These are phyloP conservation scores for Pseudodiploospora longispora DNA, from an alignment of 2,329 filamentous ascomycete genomes.

Conservation along the genomic window DNA sequence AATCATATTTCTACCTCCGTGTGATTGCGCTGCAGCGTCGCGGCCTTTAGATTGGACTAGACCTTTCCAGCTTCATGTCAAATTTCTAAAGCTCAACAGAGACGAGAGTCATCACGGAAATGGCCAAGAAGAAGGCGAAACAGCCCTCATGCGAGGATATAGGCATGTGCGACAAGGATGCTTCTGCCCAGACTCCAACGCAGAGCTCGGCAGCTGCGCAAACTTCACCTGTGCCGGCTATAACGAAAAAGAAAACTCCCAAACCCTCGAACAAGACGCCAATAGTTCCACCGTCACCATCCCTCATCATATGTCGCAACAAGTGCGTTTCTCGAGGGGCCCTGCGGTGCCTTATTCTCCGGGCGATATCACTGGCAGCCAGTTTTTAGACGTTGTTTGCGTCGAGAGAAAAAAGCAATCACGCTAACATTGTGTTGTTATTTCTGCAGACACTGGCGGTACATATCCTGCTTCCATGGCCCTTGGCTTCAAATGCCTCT, in stretches of 20 bases:
- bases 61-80: too few species aligned
- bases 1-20: too few species aligned
- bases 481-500: conserved; percentile 74
- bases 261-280: conserved; percentile 7
- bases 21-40: too few species aligned
- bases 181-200: too few species aligned
- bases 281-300: conserved; percentile 7
- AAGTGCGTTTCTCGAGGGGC: conserved; percentile 43
- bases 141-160: conserved; percentile 22
- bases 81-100: too few species aligned
- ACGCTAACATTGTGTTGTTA: not conserved
- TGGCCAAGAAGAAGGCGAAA: conserved; percentile 42
- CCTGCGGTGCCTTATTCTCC: not conserved
- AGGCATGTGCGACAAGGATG: not conserved
- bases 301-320: conserved; percentile 46
- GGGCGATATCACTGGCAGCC: not conserved
- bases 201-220: too few species aligned
- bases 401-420: too few species aligned
- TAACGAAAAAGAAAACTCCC: conserved; percentile 5
- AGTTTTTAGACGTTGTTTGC: too few species aligned
- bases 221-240: too few species aligned
- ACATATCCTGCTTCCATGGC: conserved; percentile 76
- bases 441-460: conserved; percentile 64
- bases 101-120: conserved; percentile 12
- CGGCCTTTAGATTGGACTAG: too few species aligned